These are phyloP conservation scores for Pseudognaphalium luteoalbum DNA, from an alignment of 129 eudicot genomes.

Conservation along the genomic window DNA sequence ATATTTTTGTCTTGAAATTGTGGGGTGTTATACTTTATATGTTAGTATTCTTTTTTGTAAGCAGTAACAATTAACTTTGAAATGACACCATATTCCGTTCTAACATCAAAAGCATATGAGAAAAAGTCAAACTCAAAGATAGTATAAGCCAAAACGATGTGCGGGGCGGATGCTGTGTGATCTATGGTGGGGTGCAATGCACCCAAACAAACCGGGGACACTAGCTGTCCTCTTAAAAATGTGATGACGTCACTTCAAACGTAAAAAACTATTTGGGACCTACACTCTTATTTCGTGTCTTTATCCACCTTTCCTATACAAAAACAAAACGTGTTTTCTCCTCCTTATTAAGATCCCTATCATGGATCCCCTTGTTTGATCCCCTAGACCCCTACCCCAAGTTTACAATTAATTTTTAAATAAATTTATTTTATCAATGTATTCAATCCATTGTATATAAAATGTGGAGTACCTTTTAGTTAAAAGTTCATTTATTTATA, in stretches of 20 bases:
- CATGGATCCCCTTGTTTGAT: slow-evolving; percentile 10
- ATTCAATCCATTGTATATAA: too few species aligned
- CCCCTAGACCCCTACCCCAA: slow-evolving; percentile 8
- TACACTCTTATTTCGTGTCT: slow-evolving; percentile 27
- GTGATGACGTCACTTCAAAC: slow-evolving; percentile 33
- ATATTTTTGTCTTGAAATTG: too few species aligned
- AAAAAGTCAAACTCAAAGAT: slow-evolving; percentile 27
- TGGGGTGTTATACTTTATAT: too few species aligned
- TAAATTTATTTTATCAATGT: too few species aligned
- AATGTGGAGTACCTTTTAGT: too few species aligned
- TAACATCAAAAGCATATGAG: background rate
- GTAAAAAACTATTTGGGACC: slow-evolving; percentile 6
- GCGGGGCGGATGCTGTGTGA: slow-evolving; percentile 23
- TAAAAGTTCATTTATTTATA: too few species aligned
- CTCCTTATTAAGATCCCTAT: background rate
- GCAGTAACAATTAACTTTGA: too few species aligned
- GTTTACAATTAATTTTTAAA: background rate
- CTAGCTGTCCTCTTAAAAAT: slow-evolving; percentile 33
- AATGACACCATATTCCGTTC: too few species aligned
- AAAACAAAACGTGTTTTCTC: slow-evolving; percentile 15
- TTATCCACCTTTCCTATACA: background rate
- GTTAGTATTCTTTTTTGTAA: too few species aligned
- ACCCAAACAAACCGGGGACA: slow-evolving; percentile 24
- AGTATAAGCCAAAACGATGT: background rate
- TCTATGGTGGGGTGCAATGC: slow-evolving; percentile 30